phyloP scores from a whole-genome alignment of 108 stramenopile species.

The Pseudonitzschia multistriata region DNA sequence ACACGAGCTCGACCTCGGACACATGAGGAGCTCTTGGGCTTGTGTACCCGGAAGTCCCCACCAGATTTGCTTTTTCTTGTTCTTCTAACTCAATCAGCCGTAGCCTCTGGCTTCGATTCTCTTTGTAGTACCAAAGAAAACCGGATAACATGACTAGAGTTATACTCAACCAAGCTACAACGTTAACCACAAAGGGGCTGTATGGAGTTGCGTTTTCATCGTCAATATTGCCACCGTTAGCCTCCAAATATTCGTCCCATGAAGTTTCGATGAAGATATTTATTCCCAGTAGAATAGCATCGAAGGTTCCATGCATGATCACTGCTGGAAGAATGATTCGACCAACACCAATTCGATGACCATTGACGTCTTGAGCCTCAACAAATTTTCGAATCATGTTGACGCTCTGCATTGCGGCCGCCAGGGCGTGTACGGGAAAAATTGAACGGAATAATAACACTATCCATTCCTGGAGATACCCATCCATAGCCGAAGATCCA shows the following conservation, averaged over 20 bases:
- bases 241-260: conserved; percentile 59
- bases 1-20: conserved; percentile 29
- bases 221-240: conserved; percentile 58
- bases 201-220: conserved; percentile 45
- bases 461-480: conserved; percentile 61
- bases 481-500: conserved; percentile 16
- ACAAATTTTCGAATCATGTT: conserved; percentile 84
- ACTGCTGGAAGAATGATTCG: conserved; percentile 77
- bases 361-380: conserved; percentile 51
- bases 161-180: conserved; percentile 64
- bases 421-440: conserved; percentile 83
- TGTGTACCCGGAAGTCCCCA: conserved; percentile 4
- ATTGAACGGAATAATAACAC: conserved; percentile 77
- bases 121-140: conserved; percentile 61
- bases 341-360: conserved; percentile 81
- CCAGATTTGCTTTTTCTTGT: conserved; percentile 35
- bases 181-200: conserved; percentile 61
- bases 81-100: conserved; percentile 67
- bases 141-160: conserved; percentile 56
- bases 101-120: conserved; percentile 56
- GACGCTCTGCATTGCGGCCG: conserved; percentile 87
- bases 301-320: conserved; percentile 82
- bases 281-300: conserved; percentile 74
- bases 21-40: conserved; percentile 17
- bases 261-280: conserved; percentile 73